Evolutionary conservation across 2,329 filamentous ascomycete genomes (phyloP).

Genomic region (Ophiostoma quercus): DNA sequence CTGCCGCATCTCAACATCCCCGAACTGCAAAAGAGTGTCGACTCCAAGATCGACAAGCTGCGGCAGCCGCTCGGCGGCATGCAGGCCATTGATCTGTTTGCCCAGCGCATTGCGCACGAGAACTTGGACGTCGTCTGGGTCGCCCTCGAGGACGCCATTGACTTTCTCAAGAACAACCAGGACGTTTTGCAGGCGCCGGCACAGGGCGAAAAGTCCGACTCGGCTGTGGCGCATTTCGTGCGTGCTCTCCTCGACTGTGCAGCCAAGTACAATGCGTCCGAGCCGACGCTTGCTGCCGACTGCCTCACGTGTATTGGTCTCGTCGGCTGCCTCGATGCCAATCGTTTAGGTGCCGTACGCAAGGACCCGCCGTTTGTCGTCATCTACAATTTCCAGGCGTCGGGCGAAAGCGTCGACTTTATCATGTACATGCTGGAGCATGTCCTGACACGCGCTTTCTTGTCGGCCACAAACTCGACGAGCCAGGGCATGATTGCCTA

Average conservation of each 20-base stretch:
- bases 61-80: constrained; percentile 61
- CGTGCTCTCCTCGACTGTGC: constrained; percentile 80
- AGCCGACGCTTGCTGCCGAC: constrained; percentile 62
- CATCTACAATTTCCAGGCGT: constrained; percentile 74
- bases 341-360: constrained; percentile 73
- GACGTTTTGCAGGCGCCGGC: constrained; percentile 72
- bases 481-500: constrained; percentile 89
- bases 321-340: constrained; percentile 87
- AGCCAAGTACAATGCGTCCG: constrained; percentile 67
- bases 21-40: constrained; percentile 58
- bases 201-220: constrained; percentile 76
- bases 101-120: constrained; percentile 71
- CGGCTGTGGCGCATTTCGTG: constrained; percentile 64
- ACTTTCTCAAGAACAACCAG: constrained; percentile 68
- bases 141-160: constrained; percentile 69
- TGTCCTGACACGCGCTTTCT: constrained; percentile 83
- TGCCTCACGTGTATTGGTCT: constrained; percentile 80
- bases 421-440: constrained; percentile 78
- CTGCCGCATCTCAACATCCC: constrained; percentile 75
- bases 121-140: constrained; percentile 80
- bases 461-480: constrained; percentile 81
- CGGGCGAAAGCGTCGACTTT: constrained; percentile 78
- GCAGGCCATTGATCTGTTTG: constrained; percentile 65
- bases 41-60: constrained; percentile 58
- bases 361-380: constrained; percentile 81